Evolutionary conservation across 371 early-diverging fungal genomes (phyloP).

Genomic region (Rhizomucor pusillus): DNA sequence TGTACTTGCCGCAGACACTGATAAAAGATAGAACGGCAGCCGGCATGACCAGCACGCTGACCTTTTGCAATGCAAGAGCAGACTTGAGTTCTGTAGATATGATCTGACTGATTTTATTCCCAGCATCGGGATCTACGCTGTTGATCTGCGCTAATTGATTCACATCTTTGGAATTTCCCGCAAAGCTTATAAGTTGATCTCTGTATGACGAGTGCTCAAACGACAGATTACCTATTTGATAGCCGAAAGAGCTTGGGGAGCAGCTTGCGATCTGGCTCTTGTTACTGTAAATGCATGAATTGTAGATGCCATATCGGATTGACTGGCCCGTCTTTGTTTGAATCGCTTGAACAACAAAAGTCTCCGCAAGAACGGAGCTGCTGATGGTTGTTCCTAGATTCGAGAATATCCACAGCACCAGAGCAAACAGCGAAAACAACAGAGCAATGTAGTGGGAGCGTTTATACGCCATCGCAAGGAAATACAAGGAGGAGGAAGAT

Average conservation of each 20-base stretch:
- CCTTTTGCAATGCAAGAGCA: constrained; percentile 14
- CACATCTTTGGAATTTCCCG: too few species aligned
- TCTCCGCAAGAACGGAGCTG: constrained; percentile 24
- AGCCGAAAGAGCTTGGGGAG: constrained; percentile 14
- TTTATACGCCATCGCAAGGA: background rate
- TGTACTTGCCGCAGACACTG: constrained; percentile 18
- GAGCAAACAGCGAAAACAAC: constrained; percentile 19
- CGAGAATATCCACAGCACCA: constrained; percentile 26
- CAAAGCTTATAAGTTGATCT: too few species aligned
- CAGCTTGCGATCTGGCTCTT: constrained; percentile 13
- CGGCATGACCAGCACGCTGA: constrained; percentile 25
- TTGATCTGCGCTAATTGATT: constrained; percentile 10
- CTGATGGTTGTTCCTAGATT: constrained; percentile 34
- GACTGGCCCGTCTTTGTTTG: constrained; percentile 23
- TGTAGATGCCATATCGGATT: constrained; percentile 36
- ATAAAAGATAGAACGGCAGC: constrained; percentile 26
- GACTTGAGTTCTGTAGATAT: constrained; percentile 6
- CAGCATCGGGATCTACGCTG: constrained; percentile 3
- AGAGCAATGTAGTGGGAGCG: constrained; percentile 23
- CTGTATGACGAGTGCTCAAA: too few species aligned
- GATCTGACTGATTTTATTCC: background rate
- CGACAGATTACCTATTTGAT: constrained; percentile 28
- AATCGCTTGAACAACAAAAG: constrained; percentile 20
- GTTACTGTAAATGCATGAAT: constrained; percentile 28
- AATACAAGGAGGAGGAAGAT: too few species aligned